phyloP scores from a whole-genome alignment of 305 asterid species.

The Fraxinus sp. region DNA sequence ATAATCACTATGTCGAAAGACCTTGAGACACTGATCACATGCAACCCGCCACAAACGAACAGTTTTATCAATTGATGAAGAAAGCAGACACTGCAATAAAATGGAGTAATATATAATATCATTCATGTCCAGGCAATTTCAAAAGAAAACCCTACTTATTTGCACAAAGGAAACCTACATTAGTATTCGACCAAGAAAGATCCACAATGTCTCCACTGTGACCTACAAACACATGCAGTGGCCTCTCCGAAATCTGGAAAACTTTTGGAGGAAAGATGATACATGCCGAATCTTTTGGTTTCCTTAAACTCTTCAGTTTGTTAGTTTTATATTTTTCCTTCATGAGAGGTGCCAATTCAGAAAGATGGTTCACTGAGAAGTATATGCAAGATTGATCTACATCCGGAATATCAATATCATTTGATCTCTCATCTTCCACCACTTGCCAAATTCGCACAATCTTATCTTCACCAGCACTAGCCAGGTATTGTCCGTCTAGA shows the following conservation, averaged over 20 bases:
- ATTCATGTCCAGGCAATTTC: not conserved
- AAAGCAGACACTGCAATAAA: constrained; percentile 70
- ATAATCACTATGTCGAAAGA: constrained; percentile 77
- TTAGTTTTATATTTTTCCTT: constrained; percentile 51
- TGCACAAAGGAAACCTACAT: constrained; percentile 45
- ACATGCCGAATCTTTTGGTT: constrained; percentile 78
- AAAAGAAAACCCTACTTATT: not conserved
- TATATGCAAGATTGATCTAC: constrained; percentile 79
- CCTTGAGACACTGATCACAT: constrained; percentile 67
- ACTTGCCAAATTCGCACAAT: constrained; percentile 82
- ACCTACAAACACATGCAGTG: constrained; percentile 72
- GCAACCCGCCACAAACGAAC: constrained; percentile 96
- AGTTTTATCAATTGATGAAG: constrained; percentile 87
- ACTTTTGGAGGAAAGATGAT: constrained; percentile 78
- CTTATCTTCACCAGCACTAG: constrained; percentile 92
- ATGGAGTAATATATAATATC: constrained; percentile 4
- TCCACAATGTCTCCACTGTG: constrained; percentile 77
- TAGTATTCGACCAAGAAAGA: constrained; percentile 85
- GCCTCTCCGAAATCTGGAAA: constrained; percentile 72
- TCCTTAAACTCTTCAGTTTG: constrained; percentile 44
- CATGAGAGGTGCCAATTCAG: constrained; percentile 60
- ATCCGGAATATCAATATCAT: constrained; percentile 59
- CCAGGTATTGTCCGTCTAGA: constrained; percentile 72
- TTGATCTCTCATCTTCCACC: constrained; percentile 72
- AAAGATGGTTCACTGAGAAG: constrained; percentile 72